Evolutionary conservation across 2,329 filamentous ascomycete genomes (phyloP), one percentile per base, ranked within the genome.

Genomic region (Colletotrichum australisinense): DNA sequence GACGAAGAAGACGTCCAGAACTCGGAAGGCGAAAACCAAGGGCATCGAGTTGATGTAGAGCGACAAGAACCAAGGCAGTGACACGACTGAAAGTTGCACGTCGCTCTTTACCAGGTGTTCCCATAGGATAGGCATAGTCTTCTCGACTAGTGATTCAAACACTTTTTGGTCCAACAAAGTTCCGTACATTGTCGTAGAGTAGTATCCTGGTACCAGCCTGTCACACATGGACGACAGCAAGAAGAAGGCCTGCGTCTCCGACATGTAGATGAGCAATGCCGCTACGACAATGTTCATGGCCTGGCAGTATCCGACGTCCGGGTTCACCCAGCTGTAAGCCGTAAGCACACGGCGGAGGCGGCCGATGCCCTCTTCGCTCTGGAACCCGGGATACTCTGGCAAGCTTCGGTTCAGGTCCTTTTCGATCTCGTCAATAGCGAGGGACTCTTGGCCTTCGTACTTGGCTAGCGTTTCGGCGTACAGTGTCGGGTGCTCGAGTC

Each of bases 11-110:
- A 99, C 96, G 79, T 99, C 97, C 75, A 99, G 84, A 62, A 99
- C 97, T 69, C 97, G 91, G 83, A 98, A 99, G 58, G 97, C 97
- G 83, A 98, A 99, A 1, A 98, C 95, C 19, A 99, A 88, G 5
- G 97, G 97, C 97, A 99, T 99, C 1, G 96, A 98, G 88, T 99
- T 99, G 87, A 99, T 97, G 84, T 98, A 99, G 22, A 99, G 88
- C 5, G 96, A 98, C 69, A 99, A 88, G 81, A 99, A 99, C 97
- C 97, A 99, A 3, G 97, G 97, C 56, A 99, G 88, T 11, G 96
- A 98, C 19, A 98, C 97, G 42, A 99, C 97, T 0, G 97, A 98
- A 24, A 99, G 90, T 82, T 99, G 97, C 26, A 99, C 95, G 79
- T 99, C 97, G 72, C 94, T 97, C 84, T 97, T 97, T 76, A 95